phyloP scores from a whole-genome alignment of 106 monocot genomes.

The Hemerocallis citrina region DNA sequence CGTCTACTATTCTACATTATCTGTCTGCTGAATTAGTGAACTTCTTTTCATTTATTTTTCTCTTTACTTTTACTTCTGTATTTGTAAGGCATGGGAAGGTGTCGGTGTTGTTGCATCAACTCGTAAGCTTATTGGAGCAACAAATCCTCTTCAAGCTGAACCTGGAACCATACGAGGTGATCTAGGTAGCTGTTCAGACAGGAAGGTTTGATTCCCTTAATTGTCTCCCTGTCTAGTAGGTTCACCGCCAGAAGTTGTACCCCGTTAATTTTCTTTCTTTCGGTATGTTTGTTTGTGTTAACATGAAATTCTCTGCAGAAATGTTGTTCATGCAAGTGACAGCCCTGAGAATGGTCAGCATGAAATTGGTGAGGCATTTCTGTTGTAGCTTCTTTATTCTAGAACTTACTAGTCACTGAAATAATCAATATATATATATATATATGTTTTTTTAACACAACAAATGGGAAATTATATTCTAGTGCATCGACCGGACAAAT shows the following conservation, averaged over 20 bases:
- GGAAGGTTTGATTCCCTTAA: constrained; percentile 53
- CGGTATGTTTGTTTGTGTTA: background rate
- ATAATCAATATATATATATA: no score
- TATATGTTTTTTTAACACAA: no score
- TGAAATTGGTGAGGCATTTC: constrained; percentile 58
- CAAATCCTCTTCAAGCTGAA: constrained; percentile 97
- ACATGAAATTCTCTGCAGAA: constrained; percentile 60
- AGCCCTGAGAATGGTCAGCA: constrained; percentile 90
- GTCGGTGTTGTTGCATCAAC: constrained; percentile 91
- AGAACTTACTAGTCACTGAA: no score
- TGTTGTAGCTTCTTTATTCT: no score
- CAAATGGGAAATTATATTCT: no score
- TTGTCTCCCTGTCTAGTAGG: background rate
- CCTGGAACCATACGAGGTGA: constrained; percentile 97
- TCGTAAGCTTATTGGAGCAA: constrained; percentile 93
- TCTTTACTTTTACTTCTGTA: constrained; percentile 1
- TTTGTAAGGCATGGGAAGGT: constrained; percentile 90
- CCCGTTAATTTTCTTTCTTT: background rate
- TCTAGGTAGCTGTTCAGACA: constrained; percentile 87
- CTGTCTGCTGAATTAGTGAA: background rate
- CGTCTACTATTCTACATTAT: constrained; percentile 5
- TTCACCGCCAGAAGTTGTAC: background rate
- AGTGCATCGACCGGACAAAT: no score
- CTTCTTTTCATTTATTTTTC: background rate
- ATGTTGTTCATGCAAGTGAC: constrained; percentile 98